Base-by-base conservation (phyloP, 176 grass and related monocot species). In the Hordeum vulgare region DNA sequence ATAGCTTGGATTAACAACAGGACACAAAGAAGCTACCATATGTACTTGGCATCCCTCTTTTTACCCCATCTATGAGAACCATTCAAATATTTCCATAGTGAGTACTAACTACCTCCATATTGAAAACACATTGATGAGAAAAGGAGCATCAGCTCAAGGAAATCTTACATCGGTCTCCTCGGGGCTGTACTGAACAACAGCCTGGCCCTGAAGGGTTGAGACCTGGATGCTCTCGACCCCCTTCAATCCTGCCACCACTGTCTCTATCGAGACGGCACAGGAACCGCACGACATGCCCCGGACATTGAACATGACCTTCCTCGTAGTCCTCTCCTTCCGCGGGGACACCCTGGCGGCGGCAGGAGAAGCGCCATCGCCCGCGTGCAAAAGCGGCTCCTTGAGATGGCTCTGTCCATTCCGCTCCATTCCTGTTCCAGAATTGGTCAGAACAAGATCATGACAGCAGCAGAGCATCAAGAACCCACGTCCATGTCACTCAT, bases 171-270 rank as follows among this genome's bases (percentile, higher is more conserved):
- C 88, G 12, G 81, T 90, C 59, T 94, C 79, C 49, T 92, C 91
- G 0, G 91, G 91, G 26, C 60, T 86, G 86, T 92, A 96, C 85
- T 78, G 86, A 61, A 99, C 88, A 18, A 89, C 67, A 33, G 87
- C 84, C 39, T 90, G 89, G 28, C 93, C 93, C 83, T 96, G 96
- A 63, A 99, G 83, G 8, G 75, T 69, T 5, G 89, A 89, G 24
- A 99, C 93, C 12, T 89, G 93, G 69, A 94, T 77, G 88, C 87
- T 94, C 87, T 99, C 93, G 9, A 99, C 86, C 23, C 96, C 96
- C 71, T 90, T 83, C 76, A 99, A 86, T 35, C 74, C 77, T 0
- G 89, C 88, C 39, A 99, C 87, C 24, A 90, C 89, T 0, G 96
- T 89, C 84, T 99, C 93, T 62, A 96, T 99, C 37, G 82, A 90